A percentile compares a stretch with the other conserved stretches of the same genome.
Conservation (phyloP, 2,329 filamentous ascomycete species). For the Alternaria dauci region DNA sequence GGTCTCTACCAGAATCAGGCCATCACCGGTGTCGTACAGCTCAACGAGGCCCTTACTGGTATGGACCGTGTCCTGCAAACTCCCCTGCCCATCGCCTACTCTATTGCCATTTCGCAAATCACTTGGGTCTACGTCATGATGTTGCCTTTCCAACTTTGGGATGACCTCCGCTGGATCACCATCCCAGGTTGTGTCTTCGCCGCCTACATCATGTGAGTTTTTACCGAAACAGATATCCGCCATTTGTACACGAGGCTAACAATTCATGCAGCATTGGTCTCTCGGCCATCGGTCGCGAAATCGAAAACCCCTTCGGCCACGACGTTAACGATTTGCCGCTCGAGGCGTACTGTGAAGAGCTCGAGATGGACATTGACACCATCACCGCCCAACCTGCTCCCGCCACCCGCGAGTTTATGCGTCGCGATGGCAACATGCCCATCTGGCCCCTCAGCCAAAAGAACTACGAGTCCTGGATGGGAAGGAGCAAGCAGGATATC, state of each 20-base stretch:
- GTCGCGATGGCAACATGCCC: conserved; percentile 59
- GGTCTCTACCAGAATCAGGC: conserved; percentile 68
- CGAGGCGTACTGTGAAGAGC: conserved; percentile 78
- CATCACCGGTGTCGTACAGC: conserved; percentile 64
- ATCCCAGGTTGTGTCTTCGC: conserved; percentile 78
- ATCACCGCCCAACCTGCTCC: conserved; percentile 68
- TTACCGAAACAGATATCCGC: background rate
- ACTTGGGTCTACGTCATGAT: conserved; percentile 84
- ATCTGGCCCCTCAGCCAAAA: conserved; percentile 64
- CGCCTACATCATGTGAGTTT: conserved; percentile 74
- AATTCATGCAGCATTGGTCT: conserved; percentile 66
- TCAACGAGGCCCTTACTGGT: conserved; percentile 77
- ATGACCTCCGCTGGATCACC: conserved; percentile 72
- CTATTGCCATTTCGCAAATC: conserved; percentile 84
- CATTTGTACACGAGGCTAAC: background rate
- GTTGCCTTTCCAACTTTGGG: conserved; percentile 80
- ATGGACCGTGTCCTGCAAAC: conserved; percentile 83
- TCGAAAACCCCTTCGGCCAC: conserved; percentile 85
- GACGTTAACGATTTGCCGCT: conserved; percentile 76
- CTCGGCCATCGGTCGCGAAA: conserved; percentile 77
- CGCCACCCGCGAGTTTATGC: conserved; percentile 61
- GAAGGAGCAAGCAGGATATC: conserved; percentile 52
- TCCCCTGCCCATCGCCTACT: conserved; percentile 82
- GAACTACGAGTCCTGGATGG: conserved; percentile 51
- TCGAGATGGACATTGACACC: conserved; percentile 77